Percentiles rank a stretch among this genome's conserved stretches.
These are phyloP conservation scores for Microdochium trichocladiopsis DNA, from an alignment of 2,329 filamentous ascomycete species.

Conservation along the genomic window DNA sequence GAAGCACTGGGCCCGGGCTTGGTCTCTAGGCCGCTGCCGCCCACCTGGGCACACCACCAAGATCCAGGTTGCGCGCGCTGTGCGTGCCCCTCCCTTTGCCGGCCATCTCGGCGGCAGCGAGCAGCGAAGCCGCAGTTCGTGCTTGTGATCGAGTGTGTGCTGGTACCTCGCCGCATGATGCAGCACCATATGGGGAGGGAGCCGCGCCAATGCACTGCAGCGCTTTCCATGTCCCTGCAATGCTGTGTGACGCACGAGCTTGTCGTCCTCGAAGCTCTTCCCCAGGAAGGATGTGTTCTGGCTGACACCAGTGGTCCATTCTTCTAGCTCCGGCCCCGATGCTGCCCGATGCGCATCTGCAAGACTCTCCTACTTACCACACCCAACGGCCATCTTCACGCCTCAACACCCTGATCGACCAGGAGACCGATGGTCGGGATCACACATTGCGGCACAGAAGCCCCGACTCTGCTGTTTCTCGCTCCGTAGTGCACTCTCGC, in stretches of 20 bases:
- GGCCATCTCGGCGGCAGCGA: too few relatives aligned
- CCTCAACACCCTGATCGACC: constrained; percentile 17
- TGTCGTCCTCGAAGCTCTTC: background rate
- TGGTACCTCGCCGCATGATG: background rate
- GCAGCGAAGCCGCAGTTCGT: background rate
- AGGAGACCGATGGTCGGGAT: constrained; percentile 33
- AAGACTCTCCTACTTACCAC: constrained; percentile 43
- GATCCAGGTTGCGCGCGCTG: background rate
- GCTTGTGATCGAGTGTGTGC: background rate
- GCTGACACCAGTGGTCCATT: constrained; percentile 1
- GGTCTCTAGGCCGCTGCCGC: background rate
- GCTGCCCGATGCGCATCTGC: constrained; percentile 43
- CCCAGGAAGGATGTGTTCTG: background rate
- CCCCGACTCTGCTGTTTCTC: background rate
- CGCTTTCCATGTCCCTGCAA: background rate
- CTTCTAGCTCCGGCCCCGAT: constrained; percentile 50
- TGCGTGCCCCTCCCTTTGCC: background rate
- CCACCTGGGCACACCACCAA: background rate
- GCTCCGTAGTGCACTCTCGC: constrained; percentile 41
- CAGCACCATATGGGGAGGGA: background rate
- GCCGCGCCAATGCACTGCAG: background rate
- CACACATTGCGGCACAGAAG: constrained; percentile 35
- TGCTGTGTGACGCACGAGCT: background rate
- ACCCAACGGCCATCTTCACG: constrained; percentile 28
- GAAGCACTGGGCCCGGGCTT: constrained; percentile 1